Percentiles rank a stretch among this genome's conserved stretches.
These are phyloP conservation scores for Penicillium sp. DNA, from an alignment of 2,329 filamentous ascomycete species.

Conservation along the genomic window DNA sequence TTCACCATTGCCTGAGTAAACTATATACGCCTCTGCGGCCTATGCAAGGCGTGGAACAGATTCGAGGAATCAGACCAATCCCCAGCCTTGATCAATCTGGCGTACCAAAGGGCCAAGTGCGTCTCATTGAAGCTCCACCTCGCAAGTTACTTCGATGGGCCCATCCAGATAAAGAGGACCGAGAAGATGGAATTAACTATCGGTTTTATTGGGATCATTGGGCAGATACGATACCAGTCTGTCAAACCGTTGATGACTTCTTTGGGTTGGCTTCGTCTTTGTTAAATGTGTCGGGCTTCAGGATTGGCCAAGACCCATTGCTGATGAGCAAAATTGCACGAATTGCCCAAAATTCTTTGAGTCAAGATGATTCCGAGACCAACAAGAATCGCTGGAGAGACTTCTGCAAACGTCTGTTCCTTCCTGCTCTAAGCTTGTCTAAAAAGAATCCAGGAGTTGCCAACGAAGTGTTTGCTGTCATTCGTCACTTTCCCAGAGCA, in stretches of 20 bases:
- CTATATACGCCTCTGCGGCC: slow-evolving; percentile 59
- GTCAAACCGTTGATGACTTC: slow-evolving; percentile 84
- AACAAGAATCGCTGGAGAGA: slow-evolving; percentile 81
- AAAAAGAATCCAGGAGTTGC: slow-evolving; percentile 79
- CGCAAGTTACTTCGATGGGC: slow-evolving; percentile 77
- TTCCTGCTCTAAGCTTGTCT: slow-evolving; percentile 82
- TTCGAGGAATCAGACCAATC: slow-evolving; percentile 49
- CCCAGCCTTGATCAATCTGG: slow-evolving; percentile 62
- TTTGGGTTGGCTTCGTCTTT: slow-evolving; percentile 82
- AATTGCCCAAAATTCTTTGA: slow-evolving; percentile 74
- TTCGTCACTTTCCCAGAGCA: slow-evolving; percentile 71
- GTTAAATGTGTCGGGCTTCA: slow-evolving; percentile 79
- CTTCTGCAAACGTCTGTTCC: slow-evolving; percentile 75
- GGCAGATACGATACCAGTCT: slow-evolving; percentile 88
- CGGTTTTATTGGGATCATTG: slow-evolving; percentile 98
- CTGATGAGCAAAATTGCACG: slow-evolving; percentile 78
- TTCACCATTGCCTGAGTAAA: slow-evolving; percentile 76
- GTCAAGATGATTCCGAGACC: slow-evolving; percentile 62
- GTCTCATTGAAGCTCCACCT: slow-evolving; percentile 55
- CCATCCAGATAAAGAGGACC: slow-evolving; percentile 71
- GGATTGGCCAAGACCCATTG: slow-evolving; percentile 77
- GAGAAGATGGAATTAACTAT: slow-evolving; percentile 71
- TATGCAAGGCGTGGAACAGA: slow-evolving; percentile 34
- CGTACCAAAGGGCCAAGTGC: slow-evolving; percentile 65
- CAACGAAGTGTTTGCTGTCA: slow-evolving; percentile 79